phyloP scores from a whole-genome alignment of 768 basidiomycete genomes.

The Leccinum aurantiacum region DNA sequence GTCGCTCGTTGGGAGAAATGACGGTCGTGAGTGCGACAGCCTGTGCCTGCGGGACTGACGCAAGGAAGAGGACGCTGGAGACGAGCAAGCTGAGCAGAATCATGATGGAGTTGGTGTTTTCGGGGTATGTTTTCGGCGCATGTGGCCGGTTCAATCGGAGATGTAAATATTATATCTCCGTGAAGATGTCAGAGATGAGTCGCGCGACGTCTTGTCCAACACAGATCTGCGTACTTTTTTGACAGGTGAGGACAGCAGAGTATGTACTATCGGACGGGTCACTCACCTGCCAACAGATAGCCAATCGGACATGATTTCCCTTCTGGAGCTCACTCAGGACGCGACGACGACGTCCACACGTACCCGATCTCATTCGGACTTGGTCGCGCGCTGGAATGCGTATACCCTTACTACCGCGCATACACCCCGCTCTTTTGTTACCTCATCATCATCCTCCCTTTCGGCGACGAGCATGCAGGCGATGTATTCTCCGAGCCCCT shows the following conservation, averaged over 20 bases:
- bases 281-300: too few species aligned
- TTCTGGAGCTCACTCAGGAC: conserved; percentile 1
- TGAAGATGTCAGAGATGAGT: conserved; percentile 3
- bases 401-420: not conserved
- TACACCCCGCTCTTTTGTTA: conserved; percentile 11
- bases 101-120: conserved; percentile 13
- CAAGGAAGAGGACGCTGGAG: conserved; percentile 28
- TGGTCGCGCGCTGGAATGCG: not conserved
- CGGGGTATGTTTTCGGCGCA: conserved; percentile 19
- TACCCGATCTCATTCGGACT: not conserved
- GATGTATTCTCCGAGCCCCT: conserved; percentile 31
- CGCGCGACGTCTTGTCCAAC: not conserved
- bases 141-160: conserved; percentile 23
- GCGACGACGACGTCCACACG: conserved; percentile 10
- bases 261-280: not conserved
- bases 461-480: conserved; percentile 9
- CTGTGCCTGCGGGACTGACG: conserved; percentile 34
- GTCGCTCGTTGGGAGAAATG: conserved; percentile 72
- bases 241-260: conserved; percentile 18
- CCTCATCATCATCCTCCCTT: conserved; percentile 16
- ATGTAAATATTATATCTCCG: conserved; percentile 14
- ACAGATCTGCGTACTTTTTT: conserved; percentile 4
- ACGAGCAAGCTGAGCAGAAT: conserved; percentile 22
- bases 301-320: not conserved
- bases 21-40: conserved; percentile 79